phyloP scores from a whole-genome alignment of 2,329 filamentous ascomycete genomes.

The Penicillium sp. region DNA sequence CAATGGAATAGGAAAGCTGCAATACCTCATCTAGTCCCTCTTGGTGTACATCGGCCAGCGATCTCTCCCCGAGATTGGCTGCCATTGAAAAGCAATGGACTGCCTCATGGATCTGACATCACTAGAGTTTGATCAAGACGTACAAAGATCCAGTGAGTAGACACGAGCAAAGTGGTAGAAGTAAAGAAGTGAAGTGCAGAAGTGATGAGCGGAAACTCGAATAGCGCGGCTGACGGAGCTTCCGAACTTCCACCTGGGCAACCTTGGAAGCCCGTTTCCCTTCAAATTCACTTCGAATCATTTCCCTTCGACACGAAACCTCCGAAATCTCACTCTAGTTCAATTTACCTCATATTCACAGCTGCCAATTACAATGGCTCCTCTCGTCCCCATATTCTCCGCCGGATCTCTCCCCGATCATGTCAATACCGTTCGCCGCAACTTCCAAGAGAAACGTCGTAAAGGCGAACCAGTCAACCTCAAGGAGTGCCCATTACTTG shows the following conservation, averaged over 20 bases:
- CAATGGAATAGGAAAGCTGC: background rate
- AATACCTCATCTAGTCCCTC: conserved; percentile 51
- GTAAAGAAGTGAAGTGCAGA: background rate
- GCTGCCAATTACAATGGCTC: conserved; percentile 48
- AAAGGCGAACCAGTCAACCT: conserved; percentile 53
- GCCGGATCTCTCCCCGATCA: conserved; percentile 50
- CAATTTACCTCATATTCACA: background rate
- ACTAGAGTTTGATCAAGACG: conserved; percentile 41
- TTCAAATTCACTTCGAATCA: conserved; percentile 1
- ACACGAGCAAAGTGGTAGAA: background rate
- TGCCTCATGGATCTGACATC: conserved; percentile 30
- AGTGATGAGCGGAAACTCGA: background rate
- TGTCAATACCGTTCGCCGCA: conserved; percentile 46
- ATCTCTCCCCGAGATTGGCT: conserved; percentile 49
- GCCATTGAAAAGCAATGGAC: conserved; percentile 41
- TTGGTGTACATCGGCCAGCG: conserved; percentile 52
- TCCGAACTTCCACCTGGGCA: conserved; percentile 6
- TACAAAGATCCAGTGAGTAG: background rate
- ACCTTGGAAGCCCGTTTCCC: background rate
- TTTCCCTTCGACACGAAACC: background rate
- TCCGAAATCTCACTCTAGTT: background rate
- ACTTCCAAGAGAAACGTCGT: conserved; percentile 50
- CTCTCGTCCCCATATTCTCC: conserved; percentile 53
- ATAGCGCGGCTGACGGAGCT: conserved; percentile 4
- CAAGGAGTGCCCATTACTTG: conserved; percentile 54